These are phyloP conservation scores for Malus fusca DNA, from an alignment of 306 rosid species.

Conservation along the genomic window DNA sequence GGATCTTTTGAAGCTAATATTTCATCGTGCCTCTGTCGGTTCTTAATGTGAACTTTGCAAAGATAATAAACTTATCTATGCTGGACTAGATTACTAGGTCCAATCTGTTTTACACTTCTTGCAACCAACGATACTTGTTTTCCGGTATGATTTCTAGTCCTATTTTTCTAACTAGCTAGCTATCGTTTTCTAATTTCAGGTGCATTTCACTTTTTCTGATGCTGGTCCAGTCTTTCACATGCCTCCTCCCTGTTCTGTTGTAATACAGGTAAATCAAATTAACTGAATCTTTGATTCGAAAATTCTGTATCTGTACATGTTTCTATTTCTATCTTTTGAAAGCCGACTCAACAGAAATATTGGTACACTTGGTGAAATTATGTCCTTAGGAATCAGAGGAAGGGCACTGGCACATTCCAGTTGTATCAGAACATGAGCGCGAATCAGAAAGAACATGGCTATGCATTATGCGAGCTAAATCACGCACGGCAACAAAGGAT, in stretches of 20 bases:
- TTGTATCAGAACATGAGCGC: conserved; percentile 44
- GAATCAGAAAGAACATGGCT: conserved; percentile 74
- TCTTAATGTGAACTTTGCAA: neutral
- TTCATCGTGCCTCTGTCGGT: neutral
- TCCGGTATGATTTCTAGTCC: neutral
- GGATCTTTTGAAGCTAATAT: conserved; percentile 9
- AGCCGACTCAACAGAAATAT: conserved; percentile 6
- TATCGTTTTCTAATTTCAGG: conserved; percentile 43
- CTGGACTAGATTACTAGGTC: neutral
- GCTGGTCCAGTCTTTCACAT: conserved; percentile 77
- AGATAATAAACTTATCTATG: too few relatives aligned
- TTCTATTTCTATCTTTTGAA: neutral
- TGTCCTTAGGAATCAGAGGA: conserved; percentile 77
- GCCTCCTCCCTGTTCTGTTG: conserved; percentile 93
- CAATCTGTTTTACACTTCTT: neutral
- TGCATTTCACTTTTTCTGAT: conserved; percentile 68
- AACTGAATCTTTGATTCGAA: neutral
- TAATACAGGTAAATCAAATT: conserved; percentile 61
- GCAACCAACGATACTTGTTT: neutral
- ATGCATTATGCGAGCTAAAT: conserved; percentile 57
- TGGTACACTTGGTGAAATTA: conserved; percentile 18
- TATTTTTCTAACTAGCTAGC: conserved; percentile 13
- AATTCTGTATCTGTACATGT: neutral
- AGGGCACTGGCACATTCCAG: conserved; percentile 91
- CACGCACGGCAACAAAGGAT: conserved; percentile 22